A percentile compares a stretch with the other conserved stretches of the same genome.
phyloP scores from a whole-genome alignment of 2,329 filamentous ascomycete genomes.

The Fusarium paranaense region DNA sequence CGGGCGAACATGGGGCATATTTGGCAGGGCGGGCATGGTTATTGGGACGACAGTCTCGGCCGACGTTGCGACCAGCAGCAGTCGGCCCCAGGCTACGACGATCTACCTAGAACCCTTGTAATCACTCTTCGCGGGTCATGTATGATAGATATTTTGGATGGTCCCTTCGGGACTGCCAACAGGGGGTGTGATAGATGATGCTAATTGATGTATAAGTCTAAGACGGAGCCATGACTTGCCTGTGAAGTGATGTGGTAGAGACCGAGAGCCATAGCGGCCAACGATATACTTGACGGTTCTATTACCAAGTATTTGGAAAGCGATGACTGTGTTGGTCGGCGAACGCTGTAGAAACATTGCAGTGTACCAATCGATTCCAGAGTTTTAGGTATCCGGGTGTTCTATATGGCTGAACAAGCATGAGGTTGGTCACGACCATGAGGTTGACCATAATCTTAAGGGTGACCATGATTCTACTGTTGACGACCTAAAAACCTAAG shows the following conservation, averaged over 20 bases:
- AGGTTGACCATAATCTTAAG: not conserved
- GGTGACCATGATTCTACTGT: not conserved
- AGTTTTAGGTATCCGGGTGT: not conserved
- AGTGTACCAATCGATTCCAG: not conserved
- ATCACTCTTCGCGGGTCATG: conserved; percentile 45
- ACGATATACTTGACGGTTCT: not conserved
- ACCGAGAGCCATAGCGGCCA: not conserved
- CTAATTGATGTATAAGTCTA: conserved; percentile 31
- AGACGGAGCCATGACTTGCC: not conserved
- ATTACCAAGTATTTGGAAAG: not conserved
- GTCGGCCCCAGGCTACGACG: conserved; percentile 42
- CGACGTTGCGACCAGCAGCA: conserved; percentile 34
- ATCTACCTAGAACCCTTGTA: conserved; percentile 48
- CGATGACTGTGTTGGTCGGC: too few species aligned
- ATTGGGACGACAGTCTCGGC: conserved; percentile 44
- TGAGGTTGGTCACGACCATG: not conserved
- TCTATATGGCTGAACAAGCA: not conserved
- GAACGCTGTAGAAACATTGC: not conserved
- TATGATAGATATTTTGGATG: conserved; percentile 44
- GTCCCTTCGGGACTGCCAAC: conserved; percentile 13
- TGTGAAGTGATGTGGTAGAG: not conserved
- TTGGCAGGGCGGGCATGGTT: conserved; percentile 45
- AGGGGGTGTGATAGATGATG: conserved; percentile 31
- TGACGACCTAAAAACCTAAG: not conserved
- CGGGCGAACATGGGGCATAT: conserved; percentile 45